Conservation (phyloP, 23 red algal genomes). For the Gracilariopsis chorda region DNA sequence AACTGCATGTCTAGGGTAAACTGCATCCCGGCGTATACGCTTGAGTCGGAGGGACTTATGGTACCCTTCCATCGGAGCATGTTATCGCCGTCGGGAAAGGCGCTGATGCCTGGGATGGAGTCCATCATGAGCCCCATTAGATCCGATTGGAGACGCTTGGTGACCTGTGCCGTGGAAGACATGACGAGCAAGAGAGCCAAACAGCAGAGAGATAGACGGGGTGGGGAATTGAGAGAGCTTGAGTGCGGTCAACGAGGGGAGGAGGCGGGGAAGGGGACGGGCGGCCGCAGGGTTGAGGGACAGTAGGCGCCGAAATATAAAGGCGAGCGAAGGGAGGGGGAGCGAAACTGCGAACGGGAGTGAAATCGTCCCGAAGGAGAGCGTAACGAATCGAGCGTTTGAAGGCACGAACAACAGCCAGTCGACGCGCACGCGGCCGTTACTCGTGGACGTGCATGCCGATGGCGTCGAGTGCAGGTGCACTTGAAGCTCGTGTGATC, state of each 20-base stretch:
- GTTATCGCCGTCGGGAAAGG: constrained; percentile 83
- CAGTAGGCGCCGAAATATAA: background rate
- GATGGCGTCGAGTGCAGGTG: no score
- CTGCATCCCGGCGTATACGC: constrained; percentile 61
- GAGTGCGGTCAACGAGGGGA: no score
- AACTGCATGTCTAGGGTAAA: constrained; percentile 79
- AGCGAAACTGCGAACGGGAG: no score
- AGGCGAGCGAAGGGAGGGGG: background rate
- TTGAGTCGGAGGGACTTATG: constrained; percentile 41
- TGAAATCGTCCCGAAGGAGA: no score
- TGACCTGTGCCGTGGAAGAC: constrained; percentile 2
- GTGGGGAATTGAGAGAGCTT: no score
- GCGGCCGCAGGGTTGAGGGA: background rate
- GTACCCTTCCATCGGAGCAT: constrained; percentile 66
- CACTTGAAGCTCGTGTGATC: no score
- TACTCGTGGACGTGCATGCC: no score
- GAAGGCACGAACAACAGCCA: no score
- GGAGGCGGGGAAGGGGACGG: background rate
- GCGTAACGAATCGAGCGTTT: no score
- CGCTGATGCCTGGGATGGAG: constrained; percentile 73
- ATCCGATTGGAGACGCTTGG: constrained; percentile 89
- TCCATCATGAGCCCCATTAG: constrained; percentile 88
- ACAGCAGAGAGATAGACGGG: background rate
- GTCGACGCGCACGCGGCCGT: no score
- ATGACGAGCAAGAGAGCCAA: background rate